Base-by-base conservation (phyloP, 2,329 filamentous ascomycete genomes). In the Sarocladiaceae sp. region DNA sequence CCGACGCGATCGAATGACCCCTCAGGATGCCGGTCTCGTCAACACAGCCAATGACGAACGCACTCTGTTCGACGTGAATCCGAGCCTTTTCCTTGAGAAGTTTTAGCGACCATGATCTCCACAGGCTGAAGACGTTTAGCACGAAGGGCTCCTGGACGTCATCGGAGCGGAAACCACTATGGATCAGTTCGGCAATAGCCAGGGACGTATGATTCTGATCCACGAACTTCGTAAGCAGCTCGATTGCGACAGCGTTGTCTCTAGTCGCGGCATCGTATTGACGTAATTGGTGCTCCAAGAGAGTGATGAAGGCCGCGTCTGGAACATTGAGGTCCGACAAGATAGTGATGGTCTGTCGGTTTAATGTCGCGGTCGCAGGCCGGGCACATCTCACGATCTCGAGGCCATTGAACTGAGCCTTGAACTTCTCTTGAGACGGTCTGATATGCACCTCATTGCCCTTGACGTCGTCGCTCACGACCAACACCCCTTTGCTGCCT, bases 51-150 rank as follows among this genome's bases (percentile, higher is more conserved):
- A 97, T 79, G 0, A 97, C 76, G 63, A 95, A 96, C 1, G 91
- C 92, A 1, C 93, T 91, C 53, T 93, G 71, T 6, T 90, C 84
- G 10, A 99, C 79, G 2, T 84, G 77, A 39, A 99, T 90, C 25
- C 87, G 86, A 0, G 93, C 91, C 60, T 97, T 97, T 59, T 97
- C 91, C 60, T 96, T 97, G 17, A 99, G 78, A 12, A 87, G 80
- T 62, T 96, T 96, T 58, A 96, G 81, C 1, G 87, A 90, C 88
- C 90, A 97, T 1, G 90, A 82, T 56, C 87, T 80, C 93, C 94
- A 99, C 0, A 97, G 75, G 31, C 84, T 80, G 11, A 99, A 71
- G 8, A 96, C 68, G 1, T 90, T 91, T 55, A 83, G 78, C 20
- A 91, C 76, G 65, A 97, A 97, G 0, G 93, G 93, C 54, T 99